Conservation (phyloP, 2,329 filamentous ascomycete species). For the Fusarium bulbicola region DNA sequence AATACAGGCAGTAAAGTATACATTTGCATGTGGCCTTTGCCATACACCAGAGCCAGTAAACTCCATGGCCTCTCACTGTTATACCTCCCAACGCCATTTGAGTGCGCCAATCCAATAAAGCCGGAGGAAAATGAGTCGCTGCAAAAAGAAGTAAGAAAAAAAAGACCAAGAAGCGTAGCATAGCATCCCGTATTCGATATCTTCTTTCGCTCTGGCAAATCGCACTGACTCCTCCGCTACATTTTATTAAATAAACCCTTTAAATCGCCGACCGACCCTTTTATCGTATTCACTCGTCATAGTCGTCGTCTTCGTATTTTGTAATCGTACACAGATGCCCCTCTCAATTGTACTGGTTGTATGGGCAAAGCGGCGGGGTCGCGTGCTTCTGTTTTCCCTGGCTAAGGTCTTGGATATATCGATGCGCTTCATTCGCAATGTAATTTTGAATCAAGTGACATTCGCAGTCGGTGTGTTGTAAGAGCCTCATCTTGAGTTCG, state of each 20-base stretch:
- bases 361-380: not conserved
- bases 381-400: not conserved
- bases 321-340: not conserved
- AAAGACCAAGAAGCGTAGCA: too few species aligned
- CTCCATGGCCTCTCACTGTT: fast-evolving
- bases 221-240: not conserved
- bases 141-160: too few species aligned
- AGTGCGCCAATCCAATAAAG: too few species aligned
- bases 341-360: not conserved
- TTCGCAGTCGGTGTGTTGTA: slow-evolving; percentile 38
- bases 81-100: not conserved
- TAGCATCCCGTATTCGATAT: not conserved
- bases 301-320: not conserved
- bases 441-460: slow-evolving; percentile 38
- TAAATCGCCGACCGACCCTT: too few species aligned
- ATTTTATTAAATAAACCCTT: not conserved
- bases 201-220: not conserved
- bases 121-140: fast-evolving
- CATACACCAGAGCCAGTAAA: not conserved
- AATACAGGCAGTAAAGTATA: not conserved
- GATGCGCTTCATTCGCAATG: slow-evolving; percentile 29
- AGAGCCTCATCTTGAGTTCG: slow-evolving; percentile 35
- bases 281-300: not conserved
- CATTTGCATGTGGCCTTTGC: too few species aligned
- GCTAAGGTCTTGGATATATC: slow-evolving; percentile 14